These are phyloP conservation scores for Rhododendron williamsianum DNA, from an alignment of 148 eudicot genomes.

Conservation along the genomic window DNA sequence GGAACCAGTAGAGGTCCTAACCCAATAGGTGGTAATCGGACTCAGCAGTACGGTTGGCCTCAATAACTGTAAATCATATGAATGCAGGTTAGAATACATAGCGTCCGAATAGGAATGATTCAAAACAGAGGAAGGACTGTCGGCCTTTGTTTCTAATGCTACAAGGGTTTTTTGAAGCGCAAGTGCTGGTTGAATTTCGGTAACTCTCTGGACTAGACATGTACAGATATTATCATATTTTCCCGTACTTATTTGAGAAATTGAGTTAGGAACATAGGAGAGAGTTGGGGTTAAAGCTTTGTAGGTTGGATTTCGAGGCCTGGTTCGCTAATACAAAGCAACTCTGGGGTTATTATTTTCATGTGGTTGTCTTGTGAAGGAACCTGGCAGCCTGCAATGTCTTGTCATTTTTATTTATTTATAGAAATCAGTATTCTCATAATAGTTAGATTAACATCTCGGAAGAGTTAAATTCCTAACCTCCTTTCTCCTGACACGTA, in stretches of 20 bases:
- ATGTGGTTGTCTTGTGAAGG: neutral
- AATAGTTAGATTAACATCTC: no score
- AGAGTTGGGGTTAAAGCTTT: neutral
- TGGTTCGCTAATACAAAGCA: neutral
- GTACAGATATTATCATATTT: neutral
- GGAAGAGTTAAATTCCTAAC: no score
- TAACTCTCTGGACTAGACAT: neutral
- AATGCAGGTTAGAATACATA: neutral
- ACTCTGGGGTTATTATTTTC: neutral
- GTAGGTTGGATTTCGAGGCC: neutral
- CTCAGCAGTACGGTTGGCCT: conserved; percentile 67
- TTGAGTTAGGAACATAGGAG: neutral
- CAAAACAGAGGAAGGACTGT: neutral
- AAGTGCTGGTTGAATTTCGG: neutral
- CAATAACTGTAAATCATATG: conserved; percentile 20
- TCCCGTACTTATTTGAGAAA: neutral
- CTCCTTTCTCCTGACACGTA: no score
- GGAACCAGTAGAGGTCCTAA: conserved; percentile 36
- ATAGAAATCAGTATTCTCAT: no score
- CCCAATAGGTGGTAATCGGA: conserved; percentile 34
- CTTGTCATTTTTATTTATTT: neutral
- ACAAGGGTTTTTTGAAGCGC: no score
- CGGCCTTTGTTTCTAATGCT: neutral
- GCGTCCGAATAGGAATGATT: neutral
- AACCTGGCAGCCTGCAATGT: neutral